A percentile compares a stretch with the other conserved stretches of the same genome.
Conservation (phyloP, 2,329 filamentous ascomycete species). For the Cladosporium sp. region DNA sequence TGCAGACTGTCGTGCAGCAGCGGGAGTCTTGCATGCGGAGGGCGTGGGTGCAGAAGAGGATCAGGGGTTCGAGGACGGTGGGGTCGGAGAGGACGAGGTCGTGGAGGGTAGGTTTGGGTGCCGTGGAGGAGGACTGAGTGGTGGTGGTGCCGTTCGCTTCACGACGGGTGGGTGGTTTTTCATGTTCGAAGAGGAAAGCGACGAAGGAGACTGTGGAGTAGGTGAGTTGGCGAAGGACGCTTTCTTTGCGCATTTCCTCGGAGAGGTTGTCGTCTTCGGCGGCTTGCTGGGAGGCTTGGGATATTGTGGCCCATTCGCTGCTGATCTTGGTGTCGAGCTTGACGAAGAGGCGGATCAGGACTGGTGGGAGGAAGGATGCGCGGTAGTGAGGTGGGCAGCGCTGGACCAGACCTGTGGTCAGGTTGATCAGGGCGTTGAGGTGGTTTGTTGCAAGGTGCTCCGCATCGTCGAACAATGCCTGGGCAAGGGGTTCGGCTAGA, state of each 20-base stretch:
- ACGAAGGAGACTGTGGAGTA: constrained; percentile 91
- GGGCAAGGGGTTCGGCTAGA: constrained; percentile 75
- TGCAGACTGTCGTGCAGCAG: constrained; percentile 79
- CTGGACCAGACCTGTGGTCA: constrained; percentile 84
- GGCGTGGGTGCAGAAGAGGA: constrained; percentile 87
- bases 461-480: constrained; percentile 78
- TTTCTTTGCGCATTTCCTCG: constrained; percentile 98
- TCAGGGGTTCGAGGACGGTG: constrained; percentile 76
- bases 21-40: constrained; percentile 86
- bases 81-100: constrained; percentile 78
- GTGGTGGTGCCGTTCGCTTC: constrained; percentile 10
- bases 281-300: constrained; percentile 52
- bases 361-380: constrained; percentile 75
- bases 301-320: constrained; percentile 77
- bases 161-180: constrained; percentile 50
- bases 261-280: constrained; percentile 69
- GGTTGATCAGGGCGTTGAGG: constrained; percentile 84
- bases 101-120: constrained; percentile 58
- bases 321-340: constrained; percentile 86
- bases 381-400: constrained; percentile 80
- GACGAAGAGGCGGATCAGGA: constrained; percentile 75
- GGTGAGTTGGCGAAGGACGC: constrained; percentile 86
- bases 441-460: constrained; percentile 85
- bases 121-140: not conserved
- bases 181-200: constrained; percentile 72